Evolutionary conservation across 2,329 filamentous ascomycete species (phyloP).

Genomic region (Cordyceps militaris): DNA sequence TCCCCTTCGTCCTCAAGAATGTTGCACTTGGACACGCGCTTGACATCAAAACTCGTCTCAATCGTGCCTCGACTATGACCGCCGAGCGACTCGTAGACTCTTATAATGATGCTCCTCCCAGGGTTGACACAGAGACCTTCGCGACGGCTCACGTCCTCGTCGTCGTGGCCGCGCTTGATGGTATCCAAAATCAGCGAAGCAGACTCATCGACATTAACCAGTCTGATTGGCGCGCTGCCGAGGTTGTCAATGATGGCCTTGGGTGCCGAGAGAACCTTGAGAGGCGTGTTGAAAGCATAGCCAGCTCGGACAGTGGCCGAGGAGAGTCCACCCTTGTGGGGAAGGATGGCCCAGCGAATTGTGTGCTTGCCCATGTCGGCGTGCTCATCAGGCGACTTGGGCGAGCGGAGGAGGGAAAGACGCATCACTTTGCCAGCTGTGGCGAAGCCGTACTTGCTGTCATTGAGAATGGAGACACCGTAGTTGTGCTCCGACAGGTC

Average conservation of each 20-base stretch:
- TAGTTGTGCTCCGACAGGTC: conserved; percentile 84
- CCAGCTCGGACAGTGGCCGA: conserved; percentile 72
- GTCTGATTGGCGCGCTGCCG: conserved; percentile 47
- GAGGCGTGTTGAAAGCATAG: conserved; percentile 83
- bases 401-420: conserved; percentile 73
- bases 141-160: conserved; percentile 61
- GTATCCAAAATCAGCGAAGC: conserved; percentile 73
- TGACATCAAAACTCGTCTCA: conserved; percentile 60
- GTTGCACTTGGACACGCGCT: conserved; percentile 76
- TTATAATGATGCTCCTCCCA: conserved; percentile 72
- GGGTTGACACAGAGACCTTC: conserved; percentile 57
- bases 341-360: conserved; percentile 86
- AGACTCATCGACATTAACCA: conserved; percentile 50
- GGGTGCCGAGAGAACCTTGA: conserved; percentile 36
- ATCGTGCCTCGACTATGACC: conserved; percentile 70
- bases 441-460: conserved; percentile 94
- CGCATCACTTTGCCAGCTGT: conserved; percentile 86
- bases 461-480: conserved; percentile 87
- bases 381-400: conserved; percentile 87
- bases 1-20: conserved; percentile 81
- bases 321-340: conserved; percentile 67
- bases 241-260: conserved; percentile 22
- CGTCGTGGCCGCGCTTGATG: conserved; percentile 88
- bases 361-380: conserved; percentile 88
- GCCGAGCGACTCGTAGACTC: conserved; percentile 84